Evolutionary conservation across 257 asterid genomes (phyloP).

Genomic region (Lithospermum erythrorhizon): DNA sequence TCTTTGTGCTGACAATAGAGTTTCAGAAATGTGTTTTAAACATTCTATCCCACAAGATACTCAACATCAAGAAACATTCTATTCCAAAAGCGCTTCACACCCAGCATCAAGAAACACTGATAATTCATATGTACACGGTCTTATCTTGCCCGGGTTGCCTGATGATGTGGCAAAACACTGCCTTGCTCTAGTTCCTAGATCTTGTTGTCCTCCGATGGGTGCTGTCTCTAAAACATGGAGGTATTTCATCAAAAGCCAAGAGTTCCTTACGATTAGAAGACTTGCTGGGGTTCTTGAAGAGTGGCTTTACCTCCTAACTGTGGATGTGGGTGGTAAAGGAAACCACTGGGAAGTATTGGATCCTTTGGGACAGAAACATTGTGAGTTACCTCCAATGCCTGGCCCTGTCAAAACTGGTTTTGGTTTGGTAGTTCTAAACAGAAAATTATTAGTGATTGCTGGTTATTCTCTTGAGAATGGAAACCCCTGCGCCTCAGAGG

Average conservation of each 20-base stretch:
- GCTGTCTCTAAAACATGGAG: conserved; percentile 75
- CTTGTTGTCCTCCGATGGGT: conserved; percentile 54
- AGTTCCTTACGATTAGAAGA: conserved; percentile 49
- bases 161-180: conserved; percentile 75
- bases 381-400: conserved; percentile 52
- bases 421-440: conserved; percentile 51
- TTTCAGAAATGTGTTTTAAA: conserved; percentile 2
- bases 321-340: conserved; percentile 45
- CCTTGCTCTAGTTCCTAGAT: conserved; percentile 74
- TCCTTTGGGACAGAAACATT: conserved; percentile 41
- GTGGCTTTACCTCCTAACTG: conserved; percentile 70
- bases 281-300: conserved; percentile 78
- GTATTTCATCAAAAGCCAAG: conserved; percentile 54
- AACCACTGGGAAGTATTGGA: conserved; percentile 79
- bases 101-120: conserved; percentile 22
- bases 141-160: conserved; percentile 72
- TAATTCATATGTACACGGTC: conserved; percentile 14
- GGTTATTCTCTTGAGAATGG: conserved; percentile 43
- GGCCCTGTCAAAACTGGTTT: conserved; percentile 50
- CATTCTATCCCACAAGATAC: neutral
- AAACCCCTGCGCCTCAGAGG: conserved; percentile 39
- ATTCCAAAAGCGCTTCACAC: conserved; percentile 19
- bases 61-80: too few species aligned
- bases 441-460: conserved; percentile 68
- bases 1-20: conserved; percentile 17